Conservation (phyloP, 2,329 filamentous ascomycete genomes). For the Periconia sp. region DNA sequence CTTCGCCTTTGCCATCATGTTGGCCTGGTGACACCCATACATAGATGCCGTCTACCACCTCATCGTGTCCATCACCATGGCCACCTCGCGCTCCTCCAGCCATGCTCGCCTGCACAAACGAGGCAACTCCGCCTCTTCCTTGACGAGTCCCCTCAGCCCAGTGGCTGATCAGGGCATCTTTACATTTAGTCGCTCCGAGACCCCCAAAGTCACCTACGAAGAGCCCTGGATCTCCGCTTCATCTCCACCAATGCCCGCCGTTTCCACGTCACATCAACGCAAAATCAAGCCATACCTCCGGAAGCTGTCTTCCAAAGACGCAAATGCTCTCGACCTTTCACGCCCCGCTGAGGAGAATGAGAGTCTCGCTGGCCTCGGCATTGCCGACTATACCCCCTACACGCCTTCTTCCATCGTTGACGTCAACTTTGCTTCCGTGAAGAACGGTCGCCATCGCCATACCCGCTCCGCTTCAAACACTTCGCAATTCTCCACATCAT, state of each 20-base stretch:
- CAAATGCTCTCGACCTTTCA: constrained; percentile 56
- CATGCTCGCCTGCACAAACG: constrained; percentile 46
- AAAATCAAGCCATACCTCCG: constrained; percentile 60
- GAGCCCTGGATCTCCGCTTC: constrained; percentile 26
- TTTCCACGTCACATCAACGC: constrained; percentile 22
- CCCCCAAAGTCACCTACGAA: constrained; percentile 37
- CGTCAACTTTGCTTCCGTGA: constrained; percentile 46
- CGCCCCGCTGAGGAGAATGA: constrained; percentile 59
- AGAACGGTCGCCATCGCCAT: constrained; percentile 49
- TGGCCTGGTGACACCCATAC: constrained; percentile 20
- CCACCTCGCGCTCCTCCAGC: constrained; percentile 20
- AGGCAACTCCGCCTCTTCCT: constrained; percentile 42
- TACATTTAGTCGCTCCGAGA: constrained; percentile 37
- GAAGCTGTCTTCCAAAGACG: constrained; percentile 54
- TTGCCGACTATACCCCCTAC: constrained; percentile 50
- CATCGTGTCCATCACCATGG: constrained; percentile 17
- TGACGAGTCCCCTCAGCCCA: constrained; percentile 38
- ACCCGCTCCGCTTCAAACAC: constrained; percentile 56
- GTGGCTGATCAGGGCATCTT: constrained; percentile 28
- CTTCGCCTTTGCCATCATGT: constrained; percentile 6
- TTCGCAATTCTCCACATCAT: constrained; percentile 56
- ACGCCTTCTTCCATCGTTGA: constrained; percentile 47
- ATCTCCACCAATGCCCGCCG: constrained; percentile 24
- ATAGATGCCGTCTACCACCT: constrained; percentile 16
- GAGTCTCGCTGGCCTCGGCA: constrained; percentile 54